Base-by-base conservation (phyloP, 2,329 filamentous ascomycete genomes). In the Parafenestella ontariensis region DNA sequence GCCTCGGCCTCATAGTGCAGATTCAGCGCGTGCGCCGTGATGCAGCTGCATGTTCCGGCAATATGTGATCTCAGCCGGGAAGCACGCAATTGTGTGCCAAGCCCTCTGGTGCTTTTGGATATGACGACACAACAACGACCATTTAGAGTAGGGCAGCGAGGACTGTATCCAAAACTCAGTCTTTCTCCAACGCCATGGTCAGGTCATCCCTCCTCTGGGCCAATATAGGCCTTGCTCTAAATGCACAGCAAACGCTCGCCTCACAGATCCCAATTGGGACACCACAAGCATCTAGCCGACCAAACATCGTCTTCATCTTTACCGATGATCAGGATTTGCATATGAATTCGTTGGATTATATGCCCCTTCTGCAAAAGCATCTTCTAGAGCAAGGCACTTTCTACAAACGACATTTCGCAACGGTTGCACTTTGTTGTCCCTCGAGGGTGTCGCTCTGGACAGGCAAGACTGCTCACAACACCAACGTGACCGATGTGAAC, bases 241-340 rank as follows among this genome's bases (percentile, higher is more conserved):
- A n/a, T 17, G 17, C 3, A 13, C 9, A n/a, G 31, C 31, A 34
- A 34, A 34, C 2, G 8, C 31, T 17, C 31, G 8, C 13, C 31
- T 17, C 15, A 15, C 31, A 34, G 31, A 15, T 34, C 31, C 31
- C 31, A 15, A 17, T n/a, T 17, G 31, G 31, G 13, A 34, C 31
- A 34, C 11, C 15, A 34, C 31, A 34, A n/a, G 17, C 31, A 34
- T n/a, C 31, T 34, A 15, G 31, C 31, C 36, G 21, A 17, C 62
- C 64, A 6, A 89, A 89, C 57, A 82, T 89, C 31, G 75, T 89
- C 18, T 87, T 89, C 64, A 84, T 90, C 53, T 74, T 89, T 29
- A 86, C 85, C 0, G 87, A 89, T 55, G 87, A 89, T 59, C 87
- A 89, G 65, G 87, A 89, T 64, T 72, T 83, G 1, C 80, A 83